Evolutionary conservation across 2,329 filamentous ascomycete genomes (phyloP).

Genomic region (Pseudogymnoascus sp.): DNA sequence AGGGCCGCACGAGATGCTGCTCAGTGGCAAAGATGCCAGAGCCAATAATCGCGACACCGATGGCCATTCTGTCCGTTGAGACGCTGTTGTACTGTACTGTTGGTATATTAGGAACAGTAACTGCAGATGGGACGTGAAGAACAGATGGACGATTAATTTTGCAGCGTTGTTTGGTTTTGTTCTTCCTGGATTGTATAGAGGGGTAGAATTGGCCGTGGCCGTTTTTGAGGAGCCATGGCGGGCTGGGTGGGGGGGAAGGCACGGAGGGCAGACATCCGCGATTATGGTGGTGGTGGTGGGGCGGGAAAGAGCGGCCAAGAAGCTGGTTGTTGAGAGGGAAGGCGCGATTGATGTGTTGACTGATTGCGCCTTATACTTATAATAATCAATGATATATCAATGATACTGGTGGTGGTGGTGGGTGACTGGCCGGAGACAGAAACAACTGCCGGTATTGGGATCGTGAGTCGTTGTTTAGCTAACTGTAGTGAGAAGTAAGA

Average conservation of each 20-base stretch:
- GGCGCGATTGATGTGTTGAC: neutral
- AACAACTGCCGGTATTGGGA: neutral
- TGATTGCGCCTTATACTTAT: neutral
- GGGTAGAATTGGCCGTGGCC: neutral
- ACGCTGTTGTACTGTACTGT: neutral
- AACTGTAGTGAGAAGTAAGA: neutral
- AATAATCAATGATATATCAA: too few species aligned
- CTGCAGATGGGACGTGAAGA: neutral
- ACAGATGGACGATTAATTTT: neutral
- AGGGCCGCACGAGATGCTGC: constrained; percentile 42
- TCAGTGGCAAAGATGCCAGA: constrained; percentile 54
- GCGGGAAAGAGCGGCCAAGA: neutral
- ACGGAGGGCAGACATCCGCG: neutral
- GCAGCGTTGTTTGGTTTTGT: neutral
- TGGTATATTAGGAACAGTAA: neutral
- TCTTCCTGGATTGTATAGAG: neutral
- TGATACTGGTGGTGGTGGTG: neutral
- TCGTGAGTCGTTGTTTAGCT: neutral
- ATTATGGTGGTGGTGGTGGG: neutral
- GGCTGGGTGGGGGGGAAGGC: neutral
- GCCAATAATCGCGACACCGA: constrained; percentile 53
- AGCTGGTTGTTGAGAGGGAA: neutral
- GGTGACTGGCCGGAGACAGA: too few species aligned
- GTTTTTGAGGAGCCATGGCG: neutral
- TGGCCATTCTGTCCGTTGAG: constrained; percentile 22